phyloP scores from a whole-genome alignment of 176 grass and related monocot species.

The Oryza australiensis region DNA sequence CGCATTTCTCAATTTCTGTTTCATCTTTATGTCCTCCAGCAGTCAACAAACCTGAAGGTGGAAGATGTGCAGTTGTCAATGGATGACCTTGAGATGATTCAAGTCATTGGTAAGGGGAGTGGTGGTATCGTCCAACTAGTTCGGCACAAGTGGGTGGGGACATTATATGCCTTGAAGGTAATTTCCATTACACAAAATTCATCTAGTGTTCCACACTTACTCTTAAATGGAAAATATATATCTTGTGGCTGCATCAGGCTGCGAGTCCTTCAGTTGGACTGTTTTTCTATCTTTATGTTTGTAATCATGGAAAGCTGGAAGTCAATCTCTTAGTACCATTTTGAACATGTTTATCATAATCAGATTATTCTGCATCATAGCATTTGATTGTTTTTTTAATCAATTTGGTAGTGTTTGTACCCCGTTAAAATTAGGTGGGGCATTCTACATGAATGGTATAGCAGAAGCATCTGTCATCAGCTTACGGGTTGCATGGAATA shows the following conservation, averaged over 20 bases:
- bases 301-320: conserved; percentile 2
- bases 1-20: neutral
- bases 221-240: neutral
- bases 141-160: conserved; percentile 86
- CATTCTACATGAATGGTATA: neutral
- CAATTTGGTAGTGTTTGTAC: conserved; percentile 10
- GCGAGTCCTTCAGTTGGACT: neutral
- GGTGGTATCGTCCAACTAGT: conserved; percentile 90
- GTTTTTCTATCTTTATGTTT: neutral
- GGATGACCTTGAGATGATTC: conserved; percentile 91
- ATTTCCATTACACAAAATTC: conserved; percentile 1
- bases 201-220: neutral
- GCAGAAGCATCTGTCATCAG: neutral
- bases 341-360: neutral
- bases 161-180: conserved; percentile 94
- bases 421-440: neutral
- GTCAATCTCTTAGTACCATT: neutral
- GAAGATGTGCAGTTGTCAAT: conserved; percentile 75
- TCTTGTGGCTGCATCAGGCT: neutral
- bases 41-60: conserved; percentile 62
- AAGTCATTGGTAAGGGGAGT: conserved; percentile 97
- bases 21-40: conserved; percentile 14
- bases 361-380: neutral
- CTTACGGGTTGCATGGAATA: conserved; percentile 6
- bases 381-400: neutral